Evolutionary conservation across 441 rosid genomes (phyloP), one percentile per base, ranked within the genome.

Genomic region (Iberis amara): DNA sequence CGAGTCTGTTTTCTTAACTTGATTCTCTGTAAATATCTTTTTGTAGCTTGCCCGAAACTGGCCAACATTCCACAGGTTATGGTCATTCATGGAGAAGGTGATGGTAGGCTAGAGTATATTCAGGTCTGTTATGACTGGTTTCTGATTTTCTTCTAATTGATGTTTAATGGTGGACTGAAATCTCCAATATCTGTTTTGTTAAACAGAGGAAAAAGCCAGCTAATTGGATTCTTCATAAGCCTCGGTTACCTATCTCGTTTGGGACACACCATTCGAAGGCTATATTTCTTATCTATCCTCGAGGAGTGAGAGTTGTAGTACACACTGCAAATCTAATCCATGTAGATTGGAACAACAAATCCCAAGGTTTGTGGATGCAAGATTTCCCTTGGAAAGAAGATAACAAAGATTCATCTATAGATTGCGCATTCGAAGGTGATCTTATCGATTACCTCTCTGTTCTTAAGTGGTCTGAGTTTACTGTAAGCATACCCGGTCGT

Each of bases 361-460:
- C 77, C 57, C 98, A 88, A 79, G 98, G 95, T 48, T 69, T 92
- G 68, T 88, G 96, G 98, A 82, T 86, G 91, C 94, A 88, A 83
- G 96, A 92, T 79, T 92, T 92, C 68, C 98, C 98, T 28, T 85
- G 86, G 94, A 91, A 91, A 75, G 83, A 79, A 68, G 77, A 68
- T 67, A 74, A 62, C 40, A 54, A 28, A 59, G 76, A 64, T 68
- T 41, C 70, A n/a, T 54, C 52, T 35, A 70, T 64, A 73, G 63
- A 71, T 28, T 74, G 82, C 59, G 91, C 68, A 56, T 92, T 88
- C 55, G 96, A 88, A 73, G 77, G 60, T 72, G 95, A 91, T 77
- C 79, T 91, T 72, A 41, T 76, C 10, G 95, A 88, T 64, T 91
- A 91, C 73, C 94, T 91, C 30, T 62, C 66, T 65, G 73, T 85